A percentile compares a stretch with the other conserved stretches of the same genome.
These are phyloP conservation scores for Penicillium corylophilum DNA, from an alignment of 2,329 filamentous ascomycete genomes.

Conservation along the genomic window DNA sequence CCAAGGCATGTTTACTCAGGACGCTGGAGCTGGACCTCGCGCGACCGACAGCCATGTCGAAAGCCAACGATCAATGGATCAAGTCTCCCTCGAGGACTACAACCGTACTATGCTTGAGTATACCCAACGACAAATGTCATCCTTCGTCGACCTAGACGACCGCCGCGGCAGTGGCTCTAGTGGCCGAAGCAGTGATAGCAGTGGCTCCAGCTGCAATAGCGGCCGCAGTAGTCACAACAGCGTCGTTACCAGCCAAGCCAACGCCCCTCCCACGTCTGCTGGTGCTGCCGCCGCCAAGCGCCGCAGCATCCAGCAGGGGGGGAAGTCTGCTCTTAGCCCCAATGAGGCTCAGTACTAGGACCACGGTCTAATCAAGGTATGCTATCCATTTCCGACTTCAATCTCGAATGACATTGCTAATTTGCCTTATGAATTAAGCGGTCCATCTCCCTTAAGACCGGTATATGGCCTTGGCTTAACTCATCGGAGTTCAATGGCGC, in stretches of 20 bases:
- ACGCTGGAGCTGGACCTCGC: conserved; percentile 19
- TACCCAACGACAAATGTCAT: conserved; percentile 38
- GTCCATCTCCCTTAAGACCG: neutral
- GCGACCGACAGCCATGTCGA: conserved; percentile 14
- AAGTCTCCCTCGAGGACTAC: conserved; percentile 37
- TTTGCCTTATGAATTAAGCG: neutral
- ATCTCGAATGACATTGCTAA: neutral
- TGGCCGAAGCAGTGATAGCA: conserved; percentile 32
- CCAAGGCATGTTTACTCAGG: conserved; percentile 20
- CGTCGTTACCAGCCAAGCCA: conserved; percentile 21
- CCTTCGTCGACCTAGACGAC: conserved; percentile 30
- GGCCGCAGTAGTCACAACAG: conserved; percentile 21
- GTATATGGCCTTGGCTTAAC: conserved; percentile 4
- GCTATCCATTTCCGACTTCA: neutral
- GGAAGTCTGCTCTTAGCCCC: neutral
- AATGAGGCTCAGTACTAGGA: conserved; percentile 9
- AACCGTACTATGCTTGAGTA: conserved; percentile 41
- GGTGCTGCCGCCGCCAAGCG: conserved; percentile 9
- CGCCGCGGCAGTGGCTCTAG: conserved; percentile 13
- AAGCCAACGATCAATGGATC: conserved; percentile 20
- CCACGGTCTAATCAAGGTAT: neutral
- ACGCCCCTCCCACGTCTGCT: conserved; percentile 18
- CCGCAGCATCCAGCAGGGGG: conserved; percentile 1
- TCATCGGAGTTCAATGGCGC: conserved; percentile 12
- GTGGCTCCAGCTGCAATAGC: conserved; percentile 21